Evolutionary conservation across 257 asterid species (phyloP), one percentile per base, ranked within the genome.

Genomic region (Capsicum rhomboideum): DNA sequence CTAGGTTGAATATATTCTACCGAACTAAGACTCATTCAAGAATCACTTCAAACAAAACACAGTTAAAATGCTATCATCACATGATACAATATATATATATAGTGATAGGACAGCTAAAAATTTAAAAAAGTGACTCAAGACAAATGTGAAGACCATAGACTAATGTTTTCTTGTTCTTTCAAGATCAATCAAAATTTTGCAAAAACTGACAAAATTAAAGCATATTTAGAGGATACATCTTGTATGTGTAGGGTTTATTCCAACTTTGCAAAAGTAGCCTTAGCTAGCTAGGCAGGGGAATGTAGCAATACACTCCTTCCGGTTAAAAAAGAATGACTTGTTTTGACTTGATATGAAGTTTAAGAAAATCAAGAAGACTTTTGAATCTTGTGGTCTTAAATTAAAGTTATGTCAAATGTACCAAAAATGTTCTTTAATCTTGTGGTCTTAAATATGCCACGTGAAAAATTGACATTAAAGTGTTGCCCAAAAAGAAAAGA

Each of bases 121-220:
- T 16, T 67, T 3, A 2, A 1, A 63, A 49, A 49, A 8, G 26
- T 26, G 0, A 75, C 10, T 26, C 40, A 72, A 46, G 79, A 72
- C 79, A 52, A 78, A 28, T 17, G 49, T 23, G 74, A 44, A 63
- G 31, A 82, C 66, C 74, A 49, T 31, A 21, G 75, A 77, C 46
- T 72, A 54, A 31, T 75, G 61, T 50, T 26, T 21, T 72, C 7
- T 12, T 44, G 31, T n/a, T 80, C 6, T 83, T 81, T 81, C 68
- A 59, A 63, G 59, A 72, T 71, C 75, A 46, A 59, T 56, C 56
- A 69, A 78, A 40, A 0, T 1, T 66, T 58, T 21, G 31, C 61
- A 82, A 80, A 74, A 80, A 82, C 78, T 66, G 90, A 83, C 88
- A 87, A 84, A 85, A 28, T 77, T 79, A 66, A 82, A 83, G 23